A percentile compares a stretch with the other conserved stretches of the same genome.
Conservation (phyloP, 345 rosid genomes). For the Nephelium lappaceum region DNA sequence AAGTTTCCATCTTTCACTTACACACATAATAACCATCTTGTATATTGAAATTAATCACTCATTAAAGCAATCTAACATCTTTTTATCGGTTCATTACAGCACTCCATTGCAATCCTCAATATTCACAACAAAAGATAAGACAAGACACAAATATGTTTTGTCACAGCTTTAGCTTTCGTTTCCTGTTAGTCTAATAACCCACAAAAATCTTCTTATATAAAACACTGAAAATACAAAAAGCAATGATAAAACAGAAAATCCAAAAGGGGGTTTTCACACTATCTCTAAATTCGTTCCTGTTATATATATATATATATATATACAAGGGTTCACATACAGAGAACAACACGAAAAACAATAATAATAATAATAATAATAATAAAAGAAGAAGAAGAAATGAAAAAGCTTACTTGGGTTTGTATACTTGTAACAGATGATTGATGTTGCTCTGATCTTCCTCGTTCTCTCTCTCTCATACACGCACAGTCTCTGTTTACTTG, state of each 20-base stretch:
- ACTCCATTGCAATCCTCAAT: not conserved
- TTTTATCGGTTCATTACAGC: not conserved
- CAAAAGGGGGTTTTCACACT: not conserved
- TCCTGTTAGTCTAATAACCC: not conserved
- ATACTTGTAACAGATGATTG: not conserved
- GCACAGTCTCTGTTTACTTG: not conserved
- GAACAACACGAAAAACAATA: not conserved
- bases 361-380: not conserved
- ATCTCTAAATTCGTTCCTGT: too few relatives aligned
- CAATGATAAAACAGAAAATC: not conserved
- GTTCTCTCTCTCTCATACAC: not conserved
- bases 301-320: too few relatives aligned
- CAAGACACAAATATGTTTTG: not conserved
- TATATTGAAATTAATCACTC: not conserved
- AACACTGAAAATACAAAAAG: not conserved
- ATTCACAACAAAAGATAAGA: not conserved
- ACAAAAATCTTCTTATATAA: too few relatives aligned
- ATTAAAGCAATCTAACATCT: not conserved
- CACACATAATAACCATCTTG: not conserved
- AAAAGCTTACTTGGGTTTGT: not conserved
- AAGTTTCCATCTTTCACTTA: not conserved
- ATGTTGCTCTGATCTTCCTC: not conserved
- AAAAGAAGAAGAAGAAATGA: not conserved
- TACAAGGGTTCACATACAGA: too few relatives aligned
- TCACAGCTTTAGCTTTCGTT: not conserved